Base-by-base conservation (phyloP, 129 eudicot genomes). In the Flaveria ramosissima region DNA sequence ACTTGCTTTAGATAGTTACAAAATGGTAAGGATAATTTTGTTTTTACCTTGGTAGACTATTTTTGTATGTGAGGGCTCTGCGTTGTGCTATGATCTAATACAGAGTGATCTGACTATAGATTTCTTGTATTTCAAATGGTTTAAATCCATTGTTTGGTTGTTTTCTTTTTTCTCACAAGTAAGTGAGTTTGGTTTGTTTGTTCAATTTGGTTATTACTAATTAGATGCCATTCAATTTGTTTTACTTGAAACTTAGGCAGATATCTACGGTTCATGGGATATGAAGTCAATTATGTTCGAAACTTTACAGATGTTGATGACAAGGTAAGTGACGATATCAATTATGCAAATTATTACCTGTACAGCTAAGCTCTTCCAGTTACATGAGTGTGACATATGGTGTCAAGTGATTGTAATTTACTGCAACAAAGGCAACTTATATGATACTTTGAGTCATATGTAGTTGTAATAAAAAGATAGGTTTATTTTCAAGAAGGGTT, bases 301-400 rank as follows among this genome's bases (percentile, higher is more conserved):
- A 92, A 92, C 61, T 92, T 92, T 78, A 92, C 97, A 0, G 97
- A 92, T 83, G 97, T 92, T 74, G 97, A 92, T 86, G 97, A 92
- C 79, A 92, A 92, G 93, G 97, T 84, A 53, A 76, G 89, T 56
- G 6, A 42, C 1, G 8, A 50, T 78, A 12, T 71, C 56, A 10
- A 3, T 72, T 46, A 17, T 17, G 60, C 8, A 69, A 63, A 30
- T 7, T 9, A 63, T 23, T 60, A 15, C 51, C 24, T 56, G 17
- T 36, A 27, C 14, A 39, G 48, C 21, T 59, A 13, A 36, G 41
- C 41, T 36, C 7, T 36, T 36, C 7, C 7, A 36, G 41, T 6
- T 36, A 36, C 41, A 36, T 36, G 41, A 4, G 41, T 36, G 41
- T 21, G 73, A 43, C 11, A 69, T 69, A 6, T 69, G 32, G 3